Conservation (phyloP, 2,329 filamentous ascomycete species). For the Fusarium caatingaense region DNA sequence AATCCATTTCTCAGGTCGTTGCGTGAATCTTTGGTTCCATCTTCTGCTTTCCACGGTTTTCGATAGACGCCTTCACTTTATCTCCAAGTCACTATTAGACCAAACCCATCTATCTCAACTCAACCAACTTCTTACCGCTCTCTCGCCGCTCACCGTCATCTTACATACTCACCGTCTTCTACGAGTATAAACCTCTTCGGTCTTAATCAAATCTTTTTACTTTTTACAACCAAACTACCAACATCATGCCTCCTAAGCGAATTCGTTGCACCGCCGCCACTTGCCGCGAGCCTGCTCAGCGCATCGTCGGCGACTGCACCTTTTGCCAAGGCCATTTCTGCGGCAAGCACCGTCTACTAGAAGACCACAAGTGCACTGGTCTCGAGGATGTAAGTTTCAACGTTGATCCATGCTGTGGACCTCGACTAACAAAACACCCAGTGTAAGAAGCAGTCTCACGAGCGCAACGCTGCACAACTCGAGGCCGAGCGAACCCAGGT, state of each 20-base stretch:
- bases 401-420: neutral
- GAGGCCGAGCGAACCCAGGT: constrained; percentile 93
- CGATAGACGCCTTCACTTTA: constrained; percentile 30
- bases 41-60: constrained; percentile 26
- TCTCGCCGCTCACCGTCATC: constrained; percentile 5
- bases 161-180: constrained; percentile 27
- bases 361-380: constrained; percentile 92
- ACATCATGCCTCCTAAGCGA: constrained; percentile 76
- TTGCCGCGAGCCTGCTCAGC: constrained; percentile 87
- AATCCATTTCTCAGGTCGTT: constrained; percentile 31
- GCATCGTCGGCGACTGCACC: constrained; percentile 94
- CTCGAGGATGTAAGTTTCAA: constrained; percentile 79
- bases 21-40: constrained; percentile 30
- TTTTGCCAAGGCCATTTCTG: constrained; percentile 97
- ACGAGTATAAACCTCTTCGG: constrained; percentile 18
- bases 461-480: constrained; percentile 91
- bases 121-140: constrained; percentile 22
- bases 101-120: neutral
- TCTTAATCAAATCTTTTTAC: constrained; percentile 4
- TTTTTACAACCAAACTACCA: constrained; percentile 12
- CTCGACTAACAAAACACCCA: constrained; percentile 47
- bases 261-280: constrained; percentile 89
- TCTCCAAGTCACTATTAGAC: constrained; percentile 8
- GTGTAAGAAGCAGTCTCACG: constrained; percentile 97
- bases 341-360: constrained; percentile 91